These are phyloP conservation scores for Erodium texanum DNA, from an alignment of 441 rosid species.

Conservation along the genomic window DNA sequence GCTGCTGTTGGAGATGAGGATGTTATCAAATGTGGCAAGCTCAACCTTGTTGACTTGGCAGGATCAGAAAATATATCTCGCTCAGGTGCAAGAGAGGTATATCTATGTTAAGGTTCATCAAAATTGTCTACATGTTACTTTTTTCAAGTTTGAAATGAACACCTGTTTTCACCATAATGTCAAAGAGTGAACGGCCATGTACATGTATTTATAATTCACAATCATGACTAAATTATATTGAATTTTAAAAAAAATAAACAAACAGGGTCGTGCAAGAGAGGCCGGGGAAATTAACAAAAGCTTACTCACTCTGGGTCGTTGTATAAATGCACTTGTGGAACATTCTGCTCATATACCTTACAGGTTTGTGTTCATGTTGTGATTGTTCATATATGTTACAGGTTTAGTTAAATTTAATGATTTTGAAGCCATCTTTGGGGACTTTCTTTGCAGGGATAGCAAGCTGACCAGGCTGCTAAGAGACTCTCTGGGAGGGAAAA, in stretches of 20 bases:
- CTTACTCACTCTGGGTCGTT: constrained; percentile 86
- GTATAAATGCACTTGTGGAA: constrained; percentile 91
- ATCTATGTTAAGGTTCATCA: background rate
- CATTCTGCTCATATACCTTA: constrained; percentile 93
- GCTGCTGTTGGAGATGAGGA: constrained; percentile 77
- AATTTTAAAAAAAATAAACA: background rate
- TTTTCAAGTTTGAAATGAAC: too few relatives aligned
- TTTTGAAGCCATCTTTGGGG: constrained; percentile 8
- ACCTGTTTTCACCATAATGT: background rate
- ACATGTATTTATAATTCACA: background rate
- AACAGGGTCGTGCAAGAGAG: constrained; percentile 47
- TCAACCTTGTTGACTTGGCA: constrained; percentile 94
- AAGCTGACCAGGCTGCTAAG: constrained; percentile 87
- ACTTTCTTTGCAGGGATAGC: constrained; percentile 58
- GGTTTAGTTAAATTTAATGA: background rate
- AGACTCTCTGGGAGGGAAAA: constrained; percentile 90
- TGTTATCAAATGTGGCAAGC: constrained; percentile 88
- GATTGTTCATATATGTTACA: background rate
- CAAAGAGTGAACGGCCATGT: background rate
- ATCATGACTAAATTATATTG: background rate
- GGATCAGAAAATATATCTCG: constrained; percentile 92
- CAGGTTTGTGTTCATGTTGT: constrained; percentile 33
- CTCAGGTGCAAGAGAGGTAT: constrained; percentile 78
- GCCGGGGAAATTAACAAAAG: constrained; percentile 97
- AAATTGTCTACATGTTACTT: background rate